Evolutionary conservation across 164 flowering plant genomes (phyloP).

Genomic region (Litsea cubeba): DNA sequence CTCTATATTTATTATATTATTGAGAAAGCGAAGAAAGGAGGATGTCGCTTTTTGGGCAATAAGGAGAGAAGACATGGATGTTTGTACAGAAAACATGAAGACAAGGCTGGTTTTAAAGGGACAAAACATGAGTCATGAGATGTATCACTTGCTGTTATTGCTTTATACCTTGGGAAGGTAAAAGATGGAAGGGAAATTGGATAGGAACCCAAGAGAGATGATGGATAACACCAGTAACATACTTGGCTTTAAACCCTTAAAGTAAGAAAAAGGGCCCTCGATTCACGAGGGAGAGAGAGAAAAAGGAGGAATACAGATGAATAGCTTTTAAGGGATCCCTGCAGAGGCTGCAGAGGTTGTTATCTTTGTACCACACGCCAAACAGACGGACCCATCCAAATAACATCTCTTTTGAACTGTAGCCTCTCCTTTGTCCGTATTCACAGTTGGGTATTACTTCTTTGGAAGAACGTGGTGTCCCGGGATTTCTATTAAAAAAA

Average conservation of each 20-base stretch:
- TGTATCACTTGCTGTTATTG: slow-evolving; percentile 9
- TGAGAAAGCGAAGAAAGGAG: not conserved
- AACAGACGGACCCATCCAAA: not conserved
- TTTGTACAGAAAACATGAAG: slow-evolving; percentile 12
- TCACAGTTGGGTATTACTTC: too few species aligned
- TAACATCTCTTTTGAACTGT: too few species aligned
- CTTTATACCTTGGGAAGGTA: slow-evolving; percentile 12
- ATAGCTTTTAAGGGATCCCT: not conserved
- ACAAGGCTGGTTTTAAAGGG: slow-evolving; percentile 39
- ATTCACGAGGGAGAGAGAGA: slow-evolving; percentile 33
- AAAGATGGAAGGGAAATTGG: not conserved
- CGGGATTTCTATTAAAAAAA: too few species aligned
- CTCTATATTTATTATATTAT: not conserved
- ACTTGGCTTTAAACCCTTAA: slow-evolving; percentile 10
- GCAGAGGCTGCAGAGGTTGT: not conserved
- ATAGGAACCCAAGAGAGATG: slow-evolving; percentile 1
- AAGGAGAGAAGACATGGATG: slow-evolving; percentile 16
- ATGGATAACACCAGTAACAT: slow-evolving; percentile 2
- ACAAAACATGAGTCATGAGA: slow-evolving; percentile 44
- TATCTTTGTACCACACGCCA: not conserved
- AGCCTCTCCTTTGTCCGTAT: too few species aligned
- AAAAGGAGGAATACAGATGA: not conserved
- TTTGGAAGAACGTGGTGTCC: not conserved
- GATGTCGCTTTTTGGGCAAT: slow-evolving; percentile 4
- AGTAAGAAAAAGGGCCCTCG: slow-evolving; percentile 19